Evolutionary conservation across 192 early-diverging fungal species (phyloP), one percentile per base, ranked within the genome.

Genomic region (Tieghemiomyces parasiticus): DNA sequence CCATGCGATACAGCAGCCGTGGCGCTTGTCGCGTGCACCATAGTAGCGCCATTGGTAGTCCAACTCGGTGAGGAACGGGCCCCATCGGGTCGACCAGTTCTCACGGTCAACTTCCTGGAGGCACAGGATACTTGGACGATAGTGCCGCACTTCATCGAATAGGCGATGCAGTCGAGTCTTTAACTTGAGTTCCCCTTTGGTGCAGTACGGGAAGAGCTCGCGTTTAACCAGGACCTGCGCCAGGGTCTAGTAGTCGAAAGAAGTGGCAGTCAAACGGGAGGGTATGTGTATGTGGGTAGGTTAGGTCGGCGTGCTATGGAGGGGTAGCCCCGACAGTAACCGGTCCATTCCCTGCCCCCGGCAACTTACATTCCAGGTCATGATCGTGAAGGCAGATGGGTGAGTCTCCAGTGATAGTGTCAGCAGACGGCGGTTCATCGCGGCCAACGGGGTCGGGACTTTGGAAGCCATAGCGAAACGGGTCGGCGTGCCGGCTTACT

Each of bases 171-270:
- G 67, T 19, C 81, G 74, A 3, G 62, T 61, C 58, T 78, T 78
- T 76, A 74, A 74, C 20, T 71, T 74, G 25, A 82, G 67, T 9
- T 74, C 70, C 22, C 67, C 63, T 29, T 77, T 73, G 58, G 66
- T 75, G 9, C 78, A 74, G 38, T 80, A 74, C 0, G 78, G 78
- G 48, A 78, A 82, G 56, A 78, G 71, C 22, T 66, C 63, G 30
- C 80, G 71, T 12, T 69, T 65, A 26, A 80, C 66, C 19, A 82
- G 65, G 14, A 66, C 70, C 42, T 82, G 80, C 52, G 78, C 79
- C 1, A 82, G 64, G 19, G 78, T 63, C 69, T 71, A 35, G 25
- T n/a, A n/a, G n/a, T n/a, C n/a, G n/a, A n/a, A n/a, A n/a, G n/a
- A n/a, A n/a, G n/a, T n/a, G n/a, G n/a, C n/a, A n/a, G n/a, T n/a